Conservation (phyloP, 1,139 yeast genomes). For the Waltiozyma sp. region DNA sequence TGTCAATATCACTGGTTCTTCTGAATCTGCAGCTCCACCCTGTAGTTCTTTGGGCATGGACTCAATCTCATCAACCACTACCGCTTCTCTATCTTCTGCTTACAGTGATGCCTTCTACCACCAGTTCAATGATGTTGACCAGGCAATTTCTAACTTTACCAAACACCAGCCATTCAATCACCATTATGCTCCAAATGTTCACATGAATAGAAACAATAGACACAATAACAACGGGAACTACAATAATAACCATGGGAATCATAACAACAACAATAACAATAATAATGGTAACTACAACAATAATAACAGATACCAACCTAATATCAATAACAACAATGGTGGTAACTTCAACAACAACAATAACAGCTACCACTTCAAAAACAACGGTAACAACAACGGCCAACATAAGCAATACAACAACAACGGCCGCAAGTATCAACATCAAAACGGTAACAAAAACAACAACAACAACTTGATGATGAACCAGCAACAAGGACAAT, state of each 20-base stretch:
- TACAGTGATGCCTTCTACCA: conserved; percentile 13
- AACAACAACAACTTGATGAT: conserved; percentile 1
- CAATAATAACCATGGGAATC: no score
- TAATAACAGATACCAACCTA: conserved; percentile 4
- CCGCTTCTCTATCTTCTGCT: background rate
- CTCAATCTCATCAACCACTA: background rate
- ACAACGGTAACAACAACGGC: background rate
- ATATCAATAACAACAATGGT: conserved; percentile 6
- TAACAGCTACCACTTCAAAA: conserved; percentile 5
- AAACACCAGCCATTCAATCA: conserved; percentile 20
- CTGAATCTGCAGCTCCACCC: background rate
- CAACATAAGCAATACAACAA: background rate
- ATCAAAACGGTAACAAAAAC: background rate
- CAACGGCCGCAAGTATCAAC: background rate
- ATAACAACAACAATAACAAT: conserved; percentile 12
- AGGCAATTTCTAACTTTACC: conserved; percentile 18
- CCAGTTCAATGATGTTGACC: conserved; percentile 18
- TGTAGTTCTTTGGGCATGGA: background rate
- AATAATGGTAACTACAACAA: conserved; percentile 7
- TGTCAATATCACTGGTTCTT: background rate
- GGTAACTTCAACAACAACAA: conserved; percentile 5
- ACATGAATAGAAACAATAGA: conserved; percentile 10
- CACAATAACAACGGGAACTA: conserved; percentile 5
- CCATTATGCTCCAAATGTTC: conserved; percentile 20
- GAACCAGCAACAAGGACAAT: conserved; percentile 2